Evolutionary conservation across 179 eudicot species (phyloP), one percentile per base, ranked within the genome.

Genomic region (Amaranthus tricolor): DNA sequence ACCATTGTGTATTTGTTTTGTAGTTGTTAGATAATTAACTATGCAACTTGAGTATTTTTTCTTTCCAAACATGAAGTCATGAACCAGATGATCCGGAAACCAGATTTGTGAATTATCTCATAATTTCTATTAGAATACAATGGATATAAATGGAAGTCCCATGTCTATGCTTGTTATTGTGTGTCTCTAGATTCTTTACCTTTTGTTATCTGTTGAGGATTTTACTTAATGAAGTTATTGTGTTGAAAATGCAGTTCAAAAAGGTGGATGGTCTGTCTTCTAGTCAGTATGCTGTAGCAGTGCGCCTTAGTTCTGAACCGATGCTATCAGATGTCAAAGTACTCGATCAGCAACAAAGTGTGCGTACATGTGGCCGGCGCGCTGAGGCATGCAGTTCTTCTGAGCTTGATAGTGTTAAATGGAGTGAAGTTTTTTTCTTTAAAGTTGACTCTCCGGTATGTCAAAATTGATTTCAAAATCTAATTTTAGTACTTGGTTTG

Each of bases 381-480:
- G 83, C 96, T 14, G 85, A 78, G 79, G 51, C 59, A 63, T 69
- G 74, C 55, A 62, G 62, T 76, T 79, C 90, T 76, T 76, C 92
- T 59, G 89, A 87, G 71, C 71, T 83, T 66, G 94, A 82, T 74
- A 78, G 75, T 72, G 91, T 95, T 68, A 86, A 83, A 72, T 95
- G 99, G 99, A 84, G 86, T 77, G 99, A 95, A 88, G 84, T 79
- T 64, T 91, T 95, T 81, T 95, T 90, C 90, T 95, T 95, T 71
- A 95, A 83, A 88, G 83, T 88, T 79, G 96, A 89, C 74, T 84
- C 89, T 66, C 85, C 59, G 89, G 99, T 95, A 80, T 61, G 94
- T 84, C 62, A 16, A 31, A 53, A 43, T 11, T 69, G 60, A 50
- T 58, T 68, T 44, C 69, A 68, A 31, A 55, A 21, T 52, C 52